These are phyloP conservation scores for Allium sativum DNA, from an alignment of 106 monocot species.

Conservation along the genomic window DNA sequence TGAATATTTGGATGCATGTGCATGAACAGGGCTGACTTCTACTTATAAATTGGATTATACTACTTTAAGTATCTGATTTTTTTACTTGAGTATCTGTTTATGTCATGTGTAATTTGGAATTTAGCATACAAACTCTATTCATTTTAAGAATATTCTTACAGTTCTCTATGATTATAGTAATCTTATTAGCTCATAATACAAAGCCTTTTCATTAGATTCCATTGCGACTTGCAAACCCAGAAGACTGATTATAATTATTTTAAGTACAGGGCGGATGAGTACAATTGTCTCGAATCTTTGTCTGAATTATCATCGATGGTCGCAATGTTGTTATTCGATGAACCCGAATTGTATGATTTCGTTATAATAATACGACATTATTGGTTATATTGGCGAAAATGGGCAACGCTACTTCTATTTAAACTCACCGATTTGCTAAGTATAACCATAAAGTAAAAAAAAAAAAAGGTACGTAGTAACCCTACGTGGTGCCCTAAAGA, in stretches of 20 bases:
- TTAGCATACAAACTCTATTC: constrained; percentile 4
- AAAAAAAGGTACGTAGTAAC: too few relatives aligned
- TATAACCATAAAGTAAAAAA: too few relatives aligned
- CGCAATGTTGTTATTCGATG: too few relatives aligned
- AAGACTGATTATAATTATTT: too few relatives aligned
- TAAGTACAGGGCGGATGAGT: too few relatives aligned
- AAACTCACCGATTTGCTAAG: too few relatives aligned
- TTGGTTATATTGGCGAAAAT: too few relatives aligned
- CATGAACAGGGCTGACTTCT: neutral
- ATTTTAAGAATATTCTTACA: constrained; percentile 5
- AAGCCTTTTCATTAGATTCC: constrained; percentile 7
- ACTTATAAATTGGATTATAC: constrained; percentile 5
- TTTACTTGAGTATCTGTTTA: neutral
- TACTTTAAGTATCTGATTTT: constrained; percentile 4
- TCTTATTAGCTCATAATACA: neutral
- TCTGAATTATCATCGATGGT: neutral
- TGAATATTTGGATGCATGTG: constrained; percentile 8
- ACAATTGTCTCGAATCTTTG: neutral
- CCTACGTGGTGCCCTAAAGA: too few relatives aligned
- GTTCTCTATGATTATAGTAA: neutral
- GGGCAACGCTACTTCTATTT: too few relatives aligned
- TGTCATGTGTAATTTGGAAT: constrained; percentile 9
- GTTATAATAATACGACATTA: too few relatives aligned
- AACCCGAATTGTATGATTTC: too few relatives aligned
- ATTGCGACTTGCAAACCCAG: neutral